Evolutionary conservation across 2,329 filamentous ascomycete genomes (phyloP), one percentile per base, ranked within the genome.

Genomic region (Onygenales sp.): DNA sequence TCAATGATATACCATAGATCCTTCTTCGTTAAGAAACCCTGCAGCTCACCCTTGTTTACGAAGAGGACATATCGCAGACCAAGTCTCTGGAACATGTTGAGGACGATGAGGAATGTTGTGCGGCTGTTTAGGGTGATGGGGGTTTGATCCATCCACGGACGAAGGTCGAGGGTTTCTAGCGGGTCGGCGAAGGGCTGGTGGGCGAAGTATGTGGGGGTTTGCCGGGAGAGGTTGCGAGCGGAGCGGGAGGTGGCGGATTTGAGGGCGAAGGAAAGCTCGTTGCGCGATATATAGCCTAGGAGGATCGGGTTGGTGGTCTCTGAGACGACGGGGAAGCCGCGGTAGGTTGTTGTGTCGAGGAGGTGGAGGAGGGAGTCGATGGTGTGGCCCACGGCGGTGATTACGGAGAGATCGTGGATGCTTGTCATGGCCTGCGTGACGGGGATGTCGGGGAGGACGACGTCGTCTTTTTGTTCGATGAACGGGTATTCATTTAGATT

Each of bases 101-200:
- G 85, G 3, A 88, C 89, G n/a, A 97, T 80, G 66, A 91, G 84
- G 56, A 98, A 82, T 55, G 79, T 85, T 13, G 84, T 84, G 58
- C 84, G 81, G 21, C 83, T 84, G 43, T 89, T 87, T 14, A 97
- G 77, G 0, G 93, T 97, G 46, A 98, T 87, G 0, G 93, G 93
- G 0, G 93, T 98, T 69, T 96, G 92, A 69, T 98, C 93, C 90
- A 98, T 96, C 93, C 93, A 98, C 2, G 91, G 91, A 7, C 92
- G 79, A 9, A 98, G 78, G 70, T 98, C 93, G 41, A 98, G 82
- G 0, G 86, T 90, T 13, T 82, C 79, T 17, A 79, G 76, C 0
- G 88, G 86, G 63, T 95, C 89, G 0, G 86, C 85, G 52, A 92
- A 83, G 2, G 87, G 85, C 64, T 91, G 87, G 65, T 94, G 88